phyloP scores from a whole-genome alignment of 345 rosid species.

The Gossypium longicalyx region DNA sequence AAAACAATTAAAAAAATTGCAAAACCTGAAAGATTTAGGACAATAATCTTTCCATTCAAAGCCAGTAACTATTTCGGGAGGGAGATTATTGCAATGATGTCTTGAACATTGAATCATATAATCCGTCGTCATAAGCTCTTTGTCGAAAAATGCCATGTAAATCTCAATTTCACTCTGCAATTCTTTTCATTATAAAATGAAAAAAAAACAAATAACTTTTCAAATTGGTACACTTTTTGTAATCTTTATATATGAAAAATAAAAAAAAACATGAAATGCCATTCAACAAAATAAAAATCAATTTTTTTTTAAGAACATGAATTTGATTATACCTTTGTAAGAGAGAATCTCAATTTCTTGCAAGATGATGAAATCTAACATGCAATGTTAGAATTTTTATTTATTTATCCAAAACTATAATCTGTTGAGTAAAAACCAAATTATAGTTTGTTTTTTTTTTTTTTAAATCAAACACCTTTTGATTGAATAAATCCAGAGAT shows the following conservation, averaged over 20 bases:
- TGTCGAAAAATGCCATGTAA: constrained; percentile 20
- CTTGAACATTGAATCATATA: constrained; percentile 28
- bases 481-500: not conserved
- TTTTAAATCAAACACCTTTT: too few species aligned
- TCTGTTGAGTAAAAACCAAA: too few species aligned
- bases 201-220: not conserved
- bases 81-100: constrained; percentile 23
- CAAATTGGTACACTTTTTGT: too few species aligned
- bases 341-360: not conserved
- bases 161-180: not conserved
- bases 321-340: not conserved
- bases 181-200: not conserved
- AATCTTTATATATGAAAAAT: too few species aligned
- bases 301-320: not conserved
- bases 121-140: constrained; percentile 26
- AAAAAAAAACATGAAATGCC: not conserved
- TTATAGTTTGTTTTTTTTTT: too few species aligned
- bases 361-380: too few species aligned
- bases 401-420: not conserved
- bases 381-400: not conserved
- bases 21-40: constrained; percentile 53
- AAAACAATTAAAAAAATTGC: not conserved
- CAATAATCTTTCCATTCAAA: constrained; percentile 52
- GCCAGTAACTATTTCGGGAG: constrained; percentile 30
- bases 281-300: not conserved